Evolutionary conservation across 495 filamentous ascomycete species (phyloP).

Genomic region (Neurospora sp.): DNA sequence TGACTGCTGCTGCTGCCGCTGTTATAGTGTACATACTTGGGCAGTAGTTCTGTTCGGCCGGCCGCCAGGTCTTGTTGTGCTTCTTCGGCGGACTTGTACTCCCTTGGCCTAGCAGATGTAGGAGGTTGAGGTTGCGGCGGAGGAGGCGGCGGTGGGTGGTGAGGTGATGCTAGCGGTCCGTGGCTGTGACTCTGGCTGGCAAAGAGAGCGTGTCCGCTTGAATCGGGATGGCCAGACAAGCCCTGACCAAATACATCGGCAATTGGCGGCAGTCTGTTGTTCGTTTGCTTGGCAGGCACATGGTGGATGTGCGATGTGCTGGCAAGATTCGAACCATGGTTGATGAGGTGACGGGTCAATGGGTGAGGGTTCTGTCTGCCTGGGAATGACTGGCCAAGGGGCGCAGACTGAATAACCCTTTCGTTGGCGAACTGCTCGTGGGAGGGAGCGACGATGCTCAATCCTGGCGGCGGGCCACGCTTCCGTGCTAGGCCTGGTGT

Average conservation of each 20-base stretch:
- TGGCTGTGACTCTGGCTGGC: slow-evolving; percentile 21
- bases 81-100: slow-evolving; percentile 94
- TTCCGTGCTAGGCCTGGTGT: slow-evolving; percentile 52
- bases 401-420: slow-evolving; percentile 92
- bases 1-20: slow-evolving; percentile 62
- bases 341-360: slow-evolving; percentile 69
- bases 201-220: slow-evolving; percentile 56
- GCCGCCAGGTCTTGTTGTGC: slow-evolving; percentile 82
- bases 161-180: slow-evolving; percentile 64
- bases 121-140: slow-evolving; percentile 29
- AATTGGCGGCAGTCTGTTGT: slow-evolving; percentile 87
- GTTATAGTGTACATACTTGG: slow-evolving; percentile 89
- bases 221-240: slow-evolving; percentile 56
- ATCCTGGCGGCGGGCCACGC: slow-evolving; percentile 77
- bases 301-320: slow-evolving; percentile 89
- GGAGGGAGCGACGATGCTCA: slow-evolving; percentile 95
- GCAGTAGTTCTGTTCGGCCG: slow-evolving; percentile 81
- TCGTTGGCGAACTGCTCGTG: slow-evolving; percentile 92
- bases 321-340: slow-evolving; percentile 76
- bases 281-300: slow-evolving; percentile 76
- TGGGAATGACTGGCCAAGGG: slow-evolving; percentile 91
- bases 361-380: slow-evolving; percentile 77
- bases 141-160: slow-evolving; percentile 37
- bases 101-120: slow-evolving; percentile 53
- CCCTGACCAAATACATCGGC: slow-evolving; percentile 87